Evolutionary conservation across 192 early-diverging fungal genomes (phyloP), one percentile per base, ranked within the genome.

Genomic region (Allomyces javanicus): DNA sequence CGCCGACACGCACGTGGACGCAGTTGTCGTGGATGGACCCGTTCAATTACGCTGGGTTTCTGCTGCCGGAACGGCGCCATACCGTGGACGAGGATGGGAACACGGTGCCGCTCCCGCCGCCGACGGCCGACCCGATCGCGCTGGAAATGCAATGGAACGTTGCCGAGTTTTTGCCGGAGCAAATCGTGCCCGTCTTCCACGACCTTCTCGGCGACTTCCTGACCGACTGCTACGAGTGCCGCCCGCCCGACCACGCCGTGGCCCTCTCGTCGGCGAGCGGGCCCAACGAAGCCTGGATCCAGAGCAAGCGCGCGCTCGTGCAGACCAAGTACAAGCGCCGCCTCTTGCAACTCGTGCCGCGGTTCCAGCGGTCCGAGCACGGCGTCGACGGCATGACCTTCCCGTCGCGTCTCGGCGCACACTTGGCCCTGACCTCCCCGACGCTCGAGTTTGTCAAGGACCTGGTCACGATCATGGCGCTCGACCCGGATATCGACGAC

Each of bases 11-110:
- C 66, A 89, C 84, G 66, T 98, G 89, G 88, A 79, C 85, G 27
- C 80, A 85, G 45, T 64, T 94, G 66, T 55, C 94, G 45, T 98
- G 96, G 96, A 91, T 93, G 89, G 91, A 98, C 71, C 72, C 74
- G 64, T 80, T 82, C 67, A 98, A 98, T 74, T 92, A 83, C 72
- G 93, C 90, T 22, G 85, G 89, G 7, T 40, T 83, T 7, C 44
- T 43, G 6, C 74, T 58, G 7, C 21, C 12, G 17, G 17, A 14
- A n/a, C 17, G 50, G 50, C 50, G 17, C 12, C 21, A 14, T 3
- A 58, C 50, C 50, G 21, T 21, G 17, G 50, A 58, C 21, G 17
- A 58, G 17, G 50, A 58, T 6, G 50, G 21, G 17, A 14, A 58
- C 50, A 14, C 1, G 21, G 50, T 24, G 66, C 61, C 3, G 24